phyloP scores from a whole-genome alignment of 2,329 filamentous ascomycete genomes.

The Clarireedia sp. region DNA sequence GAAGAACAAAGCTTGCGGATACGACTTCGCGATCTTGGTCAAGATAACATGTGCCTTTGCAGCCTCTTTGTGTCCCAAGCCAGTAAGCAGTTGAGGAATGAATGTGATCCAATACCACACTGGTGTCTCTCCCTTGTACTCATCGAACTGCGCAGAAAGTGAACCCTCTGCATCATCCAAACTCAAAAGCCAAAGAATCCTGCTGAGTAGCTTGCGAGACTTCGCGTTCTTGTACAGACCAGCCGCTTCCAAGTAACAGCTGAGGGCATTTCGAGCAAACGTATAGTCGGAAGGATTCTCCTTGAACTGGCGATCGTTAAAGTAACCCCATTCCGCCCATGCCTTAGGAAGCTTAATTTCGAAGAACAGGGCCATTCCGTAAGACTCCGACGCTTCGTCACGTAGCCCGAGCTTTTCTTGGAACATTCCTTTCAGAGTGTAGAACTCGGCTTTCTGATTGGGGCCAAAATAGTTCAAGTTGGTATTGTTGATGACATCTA shows the following conservation, averaged over 20 bases:
- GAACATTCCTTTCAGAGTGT: conserved; percentile 99
- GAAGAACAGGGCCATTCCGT: conserved; percentile 90
- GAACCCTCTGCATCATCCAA: conserved; percentile 81
- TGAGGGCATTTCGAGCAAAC: conserved; percentile 83
- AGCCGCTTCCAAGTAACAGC: conserved; percentile 91
- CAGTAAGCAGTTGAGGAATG: conserved; percentile 90
- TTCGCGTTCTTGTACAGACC: conserved; percentile 97
- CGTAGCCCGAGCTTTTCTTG: conserved; percentile 86
- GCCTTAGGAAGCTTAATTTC: conserved; percentile 93
- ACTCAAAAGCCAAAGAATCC: conserved; percentile 92
- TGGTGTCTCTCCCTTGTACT: conserved; percentile 94
- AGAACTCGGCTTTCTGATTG: conserved; percentile 97
- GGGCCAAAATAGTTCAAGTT: conserved; percentile 97
- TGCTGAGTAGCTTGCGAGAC: conserved; percentile 83
- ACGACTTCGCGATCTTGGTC: conserved; percentile 88
- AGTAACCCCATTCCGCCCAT: conserved; percentile 98
- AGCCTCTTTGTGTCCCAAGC: conserved; percentile 85
- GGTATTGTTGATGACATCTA: conserved; percentile 99
- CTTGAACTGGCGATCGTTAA: conserved; percentile 95
- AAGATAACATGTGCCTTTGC: conserved; percentile 79
- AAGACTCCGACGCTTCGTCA: conserved; percentile 86
- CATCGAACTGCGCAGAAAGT: conserved; percentile 80
- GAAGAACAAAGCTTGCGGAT: conserved; percentile 94
- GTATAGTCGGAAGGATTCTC: conserved; percentile 75
- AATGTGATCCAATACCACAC: conserved; percentile 99